Conservation (phyloP, 129 eudicot species). For the Chrysanthemum makinoi region DNA sequence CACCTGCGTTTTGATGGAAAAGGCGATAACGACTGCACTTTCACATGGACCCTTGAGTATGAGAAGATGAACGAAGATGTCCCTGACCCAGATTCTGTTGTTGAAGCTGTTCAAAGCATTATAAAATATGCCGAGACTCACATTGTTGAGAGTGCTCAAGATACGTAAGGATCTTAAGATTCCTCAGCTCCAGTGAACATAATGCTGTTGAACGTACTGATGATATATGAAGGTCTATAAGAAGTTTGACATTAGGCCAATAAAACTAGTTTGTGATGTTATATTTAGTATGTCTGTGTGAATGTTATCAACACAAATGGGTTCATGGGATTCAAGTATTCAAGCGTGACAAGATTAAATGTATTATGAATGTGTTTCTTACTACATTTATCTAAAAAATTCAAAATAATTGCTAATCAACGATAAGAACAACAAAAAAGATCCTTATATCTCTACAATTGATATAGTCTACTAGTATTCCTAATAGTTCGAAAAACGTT, state of each 20-base stretch:
- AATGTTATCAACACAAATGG: neutral
- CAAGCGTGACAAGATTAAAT: neutral
- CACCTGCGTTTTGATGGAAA: slow-evolving; percentile 2
- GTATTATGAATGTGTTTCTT: neutral
- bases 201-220: neutral
- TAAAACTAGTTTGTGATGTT: neutral
- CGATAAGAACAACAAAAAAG: too few relatives aligned
- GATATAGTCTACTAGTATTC: too few relatives aligned
- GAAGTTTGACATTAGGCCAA: neutral
- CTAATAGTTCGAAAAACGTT: too few relatives aligned
- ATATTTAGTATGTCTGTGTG: too few relatives aligned
- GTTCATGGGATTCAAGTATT: neutral
- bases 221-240: neutral
- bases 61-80: slow-evolving; percentile 22
- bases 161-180: neutral
- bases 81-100: slow-evolving; percentile 3
- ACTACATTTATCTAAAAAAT: neutral
- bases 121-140: slow-evolving; percentile 1
- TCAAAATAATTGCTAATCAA: too few relatives aligned
- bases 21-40: neutral
- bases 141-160: neutral
- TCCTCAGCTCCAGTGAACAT: slow-evolving; percentile 2
- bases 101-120: slow-evolving; percentile 6
- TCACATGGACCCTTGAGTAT: slow-evolving; percentile 11
- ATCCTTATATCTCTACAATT: too few relatives aligned